These are phyloP conservation scores for Scheffersomyces lignosus DNA, from an alignment of 805 yeast genomes.

Conservation along the genomic window DNA sequence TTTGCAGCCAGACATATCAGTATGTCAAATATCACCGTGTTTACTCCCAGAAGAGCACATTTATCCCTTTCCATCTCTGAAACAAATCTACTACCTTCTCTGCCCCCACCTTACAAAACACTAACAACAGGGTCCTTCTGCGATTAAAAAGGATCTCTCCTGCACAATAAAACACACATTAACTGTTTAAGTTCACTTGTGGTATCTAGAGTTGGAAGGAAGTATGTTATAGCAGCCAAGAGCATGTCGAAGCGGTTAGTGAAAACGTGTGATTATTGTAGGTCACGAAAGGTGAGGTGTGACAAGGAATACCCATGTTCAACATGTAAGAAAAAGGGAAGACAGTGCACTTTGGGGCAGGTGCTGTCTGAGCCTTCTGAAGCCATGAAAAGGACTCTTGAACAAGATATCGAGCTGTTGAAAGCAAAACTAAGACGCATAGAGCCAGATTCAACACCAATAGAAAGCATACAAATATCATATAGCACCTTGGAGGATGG, in stretches of 20 bases:
- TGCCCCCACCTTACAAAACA: too few species aligned
- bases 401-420: slow-evolving; percentile 4
- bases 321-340: neutral
- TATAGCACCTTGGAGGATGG: neutral
- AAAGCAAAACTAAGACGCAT: slow-evolving; percentile 2
- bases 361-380: neutral
- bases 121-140: too few species aligned
- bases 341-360: neutral
- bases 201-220: too few species aligned
- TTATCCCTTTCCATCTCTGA: too few species aligned
- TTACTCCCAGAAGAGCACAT: too few species aligned
- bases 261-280: neutral
- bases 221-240: too few species aligned
- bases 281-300: neutral
- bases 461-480: neutral
- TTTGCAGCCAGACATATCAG: too few species aligned
- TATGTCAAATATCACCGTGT: too few species aligned
- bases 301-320: neutral
- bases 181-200: too few species aligned
- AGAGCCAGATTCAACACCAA: slow-evolving; percentile 3
- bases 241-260: neutral
- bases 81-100: too few species aligned
- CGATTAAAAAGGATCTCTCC: too few species aligned
- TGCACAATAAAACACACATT: too few species aligned
- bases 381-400: neutral